Base-by-base conservation (phyloP, 176 grass and related monocot genomes). In the Guadua angustifolia region DNA sequence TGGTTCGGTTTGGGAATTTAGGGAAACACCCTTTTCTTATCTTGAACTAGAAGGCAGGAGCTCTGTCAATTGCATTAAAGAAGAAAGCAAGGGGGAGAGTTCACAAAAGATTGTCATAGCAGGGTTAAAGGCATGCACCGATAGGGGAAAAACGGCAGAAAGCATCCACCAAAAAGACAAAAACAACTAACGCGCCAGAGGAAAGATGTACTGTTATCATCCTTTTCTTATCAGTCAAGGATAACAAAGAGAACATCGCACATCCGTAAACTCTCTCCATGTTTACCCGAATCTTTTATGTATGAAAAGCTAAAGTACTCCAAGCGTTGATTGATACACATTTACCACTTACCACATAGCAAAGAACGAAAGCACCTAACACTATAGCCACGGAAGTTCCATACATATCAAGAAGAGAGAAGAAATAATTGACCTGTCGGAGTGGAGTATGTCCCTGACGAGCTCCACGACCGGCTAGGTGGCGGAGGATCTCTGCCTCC, bases 371-470 rank as follows among this genome's bases (percentile, higher is more conserved):
- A 51, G 49, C 49, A 51, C 49, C 45, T 12, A 47, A 11, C 45
- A 47, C 45, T 11, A 47, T 47, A 47, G 45, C 45, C 45, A 47
- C 12, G 12, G 45, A 47, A 47, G 45, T 4, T 47, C 12, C 49
- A 17, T 15, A 17, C 49, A 16, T 5, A 51, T 51, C 21, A 53
- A 57, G n/a, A 52, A 24, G 4, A 36, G 46, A 26, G 29, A 70
- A 81, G 62, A 1, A 35, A 80, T 13, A 80, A 35, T 10, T 21
- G 9, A 81, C 79, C 79, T 81, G 2, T 6, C 2, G 26, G 81
- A 79, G 67, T 88, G 86, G 24, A 88, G 24, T 58, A 88, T 66
- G 5, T 58, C 43, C 68, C 45, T 83, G 66, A 88, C 86, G 67
- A 72, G 57, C 15, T 83, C 4, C 55, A 88, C 5, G 57, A 79